Conservation (phyloP, 2,329 filamentous ascomycete genomes). For the Cladosporium sp. region DNA sequence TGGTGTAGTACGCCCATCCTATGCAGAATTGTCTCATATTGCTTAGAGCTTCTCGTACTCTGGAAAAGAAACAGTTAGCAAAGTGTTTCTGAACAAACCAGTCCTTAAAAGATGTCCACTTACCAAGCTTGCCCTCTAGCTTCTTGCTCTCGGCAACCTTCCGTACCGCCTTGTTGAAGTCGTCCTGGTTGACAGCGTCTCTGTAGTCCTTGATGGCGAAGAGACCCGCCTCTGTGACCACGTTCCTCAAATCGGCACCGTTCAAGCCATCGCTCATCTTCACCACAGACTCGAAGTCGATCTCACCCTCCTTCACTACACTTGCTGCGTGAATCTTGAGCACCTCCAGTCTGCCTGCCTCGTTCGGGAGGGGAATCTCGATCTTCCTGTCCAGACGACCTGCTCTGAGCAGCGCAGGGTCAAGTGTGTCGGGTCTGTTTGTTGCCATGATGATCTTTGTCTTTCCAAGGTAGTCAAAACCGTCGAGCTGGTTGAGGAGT, state of each 20-base stretch:
- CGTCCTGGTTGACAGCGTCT: constrained; percentile 94
- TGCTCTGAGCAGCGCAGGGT: constrained; percentile 87
- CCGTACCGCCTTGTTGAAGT: constrained; percentile 98
- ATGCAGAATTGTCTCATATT: background rate
- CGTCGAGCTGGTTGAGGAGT: constrained; percentile 95
- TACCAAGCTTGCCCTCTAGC: constrained; percentile 81
- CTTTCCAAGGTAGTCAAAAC: constrained; percentile 98
- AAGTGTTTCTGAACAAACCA: background rate
- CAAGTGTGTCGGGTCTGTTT: constrained; percentile 93
- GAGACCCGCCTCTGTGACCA: constrained; percentile 94
- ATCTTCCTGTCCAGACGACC: constrained; percentile 96
- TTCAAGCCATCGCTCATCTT: constrained; percentile 99
- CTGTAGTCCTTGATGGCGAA: constrained; percentile 99
- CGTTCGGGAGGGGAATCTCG: constrained; percentile 94
- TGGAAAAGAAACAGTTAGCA: background rate
- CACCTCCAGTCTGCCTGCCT: constrained; percentile 93
- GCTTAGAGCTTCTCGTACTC: constrained; percentile 15
- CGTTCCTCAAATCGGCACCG: constrained; percentile 94
- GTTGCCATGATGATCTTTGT: constrained; percentile 99
- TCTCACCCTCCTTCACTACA: constrained; percentile 87
- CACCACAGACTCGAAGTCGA: constrained; percentile 98
- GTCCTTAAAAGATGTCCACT: background rate
- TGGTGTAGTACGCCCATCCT: background rate
- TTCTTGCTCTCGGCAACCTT: constrained; percentile 99
- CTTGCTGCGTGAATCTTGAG: constrained; percentile 92